Conservation (phyloP, 768 basidiomycete species). For the Psilocybe tampanensis region DNA sequence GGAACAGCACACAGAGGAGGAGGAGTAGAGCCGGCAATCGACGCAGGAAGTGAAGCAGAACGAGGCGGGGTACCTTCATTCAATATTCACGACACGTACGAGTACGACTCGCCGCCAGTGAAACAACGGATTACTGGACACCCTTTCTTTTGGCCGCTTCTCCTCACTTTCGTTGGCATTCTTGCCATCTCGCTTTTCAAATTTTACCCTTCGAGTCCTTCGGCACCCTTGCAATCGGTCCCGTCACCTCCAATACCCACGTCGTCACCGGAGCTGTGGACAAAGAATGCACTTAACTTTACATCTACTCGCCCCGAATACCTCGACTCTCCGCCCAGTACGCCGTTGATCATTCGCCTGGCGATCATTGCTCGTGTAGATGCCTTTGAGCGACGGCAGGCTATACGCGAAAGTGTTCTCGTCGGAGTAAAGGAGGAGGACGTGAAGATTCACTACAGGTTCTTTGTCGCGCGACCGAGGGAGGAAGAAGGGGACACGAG, state of each 20-base stretch:
- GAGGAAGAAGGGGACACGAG: neutral
- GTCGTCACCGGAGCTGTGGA: too few relatives aligned
- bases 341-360: neutral
- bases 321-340: neutral
- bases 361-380: constrained; percentile 2
- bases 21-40: too few relatives aligned
- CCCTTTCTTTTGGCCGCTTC: neutral
- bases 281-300: neutral
- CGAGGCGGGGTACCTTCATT: neutral
- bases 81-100: neutral
- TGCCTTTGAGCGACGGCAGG: neutral
- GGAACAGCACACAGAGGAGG: too few relatives aligned
- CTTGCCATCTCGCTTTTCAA: neutral
- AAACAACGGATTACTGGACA: neutral
- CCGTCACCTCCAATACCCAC: neutral
- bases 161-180: neutral
- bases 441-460: neutral
- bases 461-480: neutral
- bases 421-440: neutral
- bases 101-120: neutral
- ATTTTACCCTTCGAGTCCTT: neutral
- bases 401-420: neutral
- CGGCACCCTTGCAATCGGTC: neutral
- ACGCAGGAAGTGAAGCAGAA: too few relatives aligned
- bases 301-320: neutral